Percentiles rank a stretch among this genome's conserved stretches.
phyloP scores from a whole-genome alignment of 306 rosid species.

The Cicer cuneatum region DNA sequence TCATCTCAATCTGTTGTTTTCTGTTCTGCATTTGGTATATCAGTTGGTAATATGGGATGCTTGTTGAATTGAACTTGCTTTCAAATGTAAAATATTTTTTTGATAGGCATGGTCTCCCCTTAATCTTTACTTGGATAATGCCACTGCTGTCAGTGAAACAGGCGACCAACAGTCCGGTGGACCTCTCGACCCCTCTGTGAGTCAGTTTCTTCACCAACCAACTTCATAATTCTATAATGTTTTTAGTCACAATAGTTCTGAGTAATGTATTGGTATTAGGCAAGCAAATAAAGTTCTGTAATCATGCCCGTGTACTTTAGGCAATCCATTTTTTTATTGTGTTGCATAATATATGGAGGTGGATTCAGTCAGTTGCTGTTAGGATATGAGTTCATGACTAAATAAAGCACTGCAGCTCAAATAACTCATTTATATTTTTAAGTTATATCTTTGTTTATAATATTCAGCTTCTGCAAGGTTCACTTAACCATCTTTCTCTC shows the following conservation, averaged over 20 bases:
- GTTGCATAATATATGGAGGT: slow-evolving; percentile 18
- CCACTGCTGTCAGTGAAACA: slow-evolving; percentile 47
- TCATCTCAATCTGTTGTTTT: slow-evolving; percentile 19
- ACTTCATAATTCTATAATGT: slow-evolving; percentile 13
- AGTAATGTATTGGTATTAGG: slow-evolving; percentile 13
- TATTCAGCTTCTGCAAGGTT: slow-evolving; percentile 18
- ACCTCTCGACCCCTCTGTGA: slow-evolving; percentile 69
- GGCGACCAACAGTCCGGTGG: slow-evolving; percentile 44
- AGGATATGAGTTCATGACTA: neutral
- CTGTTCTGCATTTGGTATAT: slow-evolving; percentile 19
- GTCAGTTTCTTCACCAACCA: slow-evolving; percentile 53
- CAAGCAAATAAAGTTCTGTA: slow-evolving; percentile 4
- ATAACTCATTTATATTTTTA: slow-evolving; percentile 16
- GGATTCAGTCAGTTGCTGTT: neutral
- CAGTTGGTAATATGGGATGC: slow-evolving; percentile 13
- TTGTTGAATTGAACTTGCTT: slow-evolving; percentile 32
- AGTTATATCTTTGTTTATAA: slow-evolving; percentile 8
- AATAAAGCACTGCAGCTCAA: slow-evolving; percentile 22
- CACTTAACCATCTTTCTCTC: neutral
- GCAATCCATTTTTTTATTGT: slow-evolving; percentile 16
- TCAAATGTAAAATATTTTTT: slow-evolving; percentile 20
- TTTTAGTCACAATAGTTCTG: slow-evolving; percentile 25
- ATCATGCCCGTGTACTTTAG: neutral
- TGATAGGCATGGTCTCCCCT: slow-evolving; percentile 81
- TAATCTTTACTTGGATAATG: slow-evolving; percentile 47